Percentiles rank a stretch among this genome's conserved stretches.
Evolutionary conservation across 257 asterid species (phyloP).

Genomic region (Solanum piurae): DNA sequence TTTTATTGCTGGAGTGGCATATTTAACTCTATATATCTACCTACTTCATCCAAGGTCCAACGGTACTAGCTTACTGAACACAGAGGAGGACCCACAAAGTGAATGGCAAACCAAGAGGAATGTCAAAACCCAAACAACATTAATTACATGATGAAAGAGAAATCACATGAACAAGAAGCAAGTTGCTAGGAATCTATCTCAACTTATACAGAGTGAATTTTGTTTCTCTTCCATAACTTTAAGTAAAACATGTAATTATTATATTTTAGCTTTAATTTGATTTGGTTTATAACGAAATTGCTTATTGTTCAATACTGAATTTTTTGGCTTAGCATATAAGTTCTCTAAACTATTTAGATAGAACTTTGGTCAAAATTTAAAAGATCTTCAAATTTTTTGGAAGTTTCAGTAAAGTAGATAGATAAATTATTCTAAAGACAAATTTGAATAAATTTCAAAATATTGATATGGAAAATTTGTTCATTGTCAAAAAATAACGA

Average conservation of each 20-base stretch:
- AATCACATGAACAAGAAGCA: background rate
- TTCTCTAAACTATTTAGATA: background rate
- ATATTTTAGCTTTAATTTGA: background rate
- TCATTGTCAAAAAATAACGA: background rate
- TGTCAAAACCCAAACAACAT: background rate
- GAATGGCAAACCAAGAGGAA: background rate
- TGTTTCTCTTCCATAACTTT: background rate
- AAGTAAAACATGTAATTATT: background rate
- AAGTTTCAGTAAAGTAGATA: background rate
- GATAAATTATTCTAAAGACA: background rate
- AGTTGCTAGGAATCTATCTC: background rate
- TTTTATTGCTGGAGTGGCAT: background rate
- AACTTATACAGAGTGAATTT: background rate
- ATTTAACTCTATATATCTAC: background rate
- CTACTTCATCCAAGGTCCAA: background rate
- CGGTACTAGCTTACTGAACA: background rate
- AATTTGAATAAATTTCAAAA: background rate
- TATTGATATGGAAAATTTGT: background rate
- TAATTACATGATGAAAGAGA: background rate
- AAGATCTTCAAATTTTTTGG: background rate
- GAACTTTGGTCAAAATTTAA: background rate
- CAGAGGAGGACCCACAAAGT: background rate
- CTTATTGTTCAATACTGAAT: background rate
- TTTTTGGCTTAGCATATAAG: background rate
- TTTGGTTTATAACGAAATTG: background rate